Evolutionary conservation across 1,284 basidiomycete genomes (phyloP).

Genomic region (Trametes sp.): DNA sequence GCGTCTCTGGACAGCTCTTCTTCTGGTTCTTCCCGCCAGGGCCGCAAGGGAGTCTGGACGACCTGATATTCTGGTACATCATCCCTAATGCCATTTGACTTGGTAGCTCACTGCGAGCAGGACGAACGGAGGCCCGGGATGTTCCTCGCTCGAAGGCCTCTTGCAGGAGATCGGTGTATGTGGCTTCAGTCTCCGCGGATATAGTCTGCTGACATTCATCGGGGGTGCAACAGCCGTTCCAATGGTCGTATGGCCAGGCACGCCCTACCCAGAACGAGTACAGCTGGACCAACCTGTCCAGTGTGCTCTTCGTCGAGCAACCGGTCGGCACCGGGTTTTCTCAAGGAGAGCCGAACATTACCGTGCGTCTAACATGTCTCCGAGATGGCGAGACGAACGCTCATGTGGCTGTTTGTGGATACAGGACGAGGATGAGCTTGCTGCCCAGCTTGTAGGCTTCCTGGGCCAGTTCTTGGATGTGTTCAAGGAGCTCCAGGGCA

Average conservation of each 20-base stretch:
- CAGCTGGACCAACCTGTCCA: constrained; percentile 85
- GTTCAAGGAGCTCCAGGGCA: constrained; percentile 73
- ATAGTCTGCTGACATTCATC: not conserved
- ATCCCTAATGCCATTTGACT: not conserved
- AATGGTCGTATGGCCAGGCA: constrained; percentile 72
- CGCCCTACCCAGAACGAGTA: constrained; percentile 72
- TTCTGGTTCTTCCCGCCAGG: constrained; percentile 90
- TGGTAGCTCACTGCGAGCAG: no score
- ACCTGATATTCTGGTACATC: constrained; percentile 77
- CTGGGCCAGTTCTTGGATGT: constrained; percentile 80
- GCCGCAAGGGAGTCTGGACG: constrained; percentile 71
- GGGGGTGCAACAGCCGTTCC: constrained; percentile 58
- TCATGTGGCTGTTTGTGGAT: no score
- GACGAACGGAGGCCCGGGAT: constrained; percentile 63
- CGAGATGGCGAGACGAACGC: no score
- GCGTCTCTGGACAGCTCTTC: constrained; percentile 70
- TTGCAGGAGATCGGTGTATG: constrained; percentile 85
- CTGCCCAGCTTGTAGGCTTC: constrained; percentile 70
- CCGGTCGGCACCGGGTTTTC: constrained; percentile 87
- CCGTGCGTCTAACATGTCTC: constrained; percentile 36
- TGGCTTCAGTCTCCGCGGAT: constrained; percentile 4
- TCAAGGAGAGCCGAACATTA: constrained; percentile 72
- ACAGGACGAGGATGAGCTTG: constrained; percentile 73
- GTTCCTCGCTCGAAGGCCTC: constrained; percentile 80
- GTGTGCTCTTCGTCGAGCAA: constrained; percentile 83